Evolutionary conservation across 176 grass and related monocot species (phyloP).

Genomic region (Triticum turgidum): DNA sequence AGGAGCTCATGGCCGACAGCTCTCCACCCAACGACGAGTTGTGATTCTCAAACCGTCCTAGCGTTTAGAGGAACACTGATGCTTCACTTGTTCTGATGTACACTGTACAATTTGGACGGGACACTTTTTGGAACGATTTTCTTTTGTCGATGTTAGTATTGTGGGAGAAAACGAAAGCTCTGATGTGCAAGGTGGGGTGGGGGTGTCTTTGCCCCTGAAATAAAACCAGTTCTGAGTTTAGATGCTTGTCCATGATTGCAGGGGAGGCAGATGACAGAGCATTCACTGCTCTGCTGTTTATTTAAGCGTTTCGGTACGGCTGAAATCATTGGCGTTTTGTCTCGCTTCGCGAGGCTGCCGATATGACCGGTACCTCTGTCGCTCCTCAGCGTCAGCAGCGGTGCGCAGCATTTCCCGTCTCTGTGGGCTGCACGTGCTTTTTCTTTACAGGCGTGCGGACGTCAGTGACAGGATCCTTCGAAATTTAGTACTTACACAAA

Average conservation of each 20-base stretch:
- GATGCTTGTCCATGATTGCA: neutral
- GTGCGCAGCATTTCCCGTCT: neutral
- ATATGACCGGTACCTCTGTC: conserved; percentile 1
- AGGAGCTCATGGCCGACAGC: conserved; percentile 80
- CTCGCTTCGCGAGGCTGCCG: neutral
- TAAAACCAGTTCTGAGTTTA: conserved; percentile 2
- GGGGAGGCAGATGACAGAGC: neutral
- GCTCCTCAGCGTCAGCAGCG: neutral
- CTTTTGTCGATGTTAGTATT: neutral
- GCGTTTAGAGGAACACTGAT: conserved; percentile 32
- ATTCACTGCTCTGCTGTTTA: neutral
- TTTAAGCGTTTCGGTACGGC: neutral
- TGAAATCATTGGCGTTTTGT: conserved; percentile 13
- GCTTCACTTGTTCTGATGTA: conserved; percentile 15
- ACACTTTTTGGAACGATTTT: conserved; percentile 11
- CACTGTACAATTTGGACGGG: conserved; percentile 20
- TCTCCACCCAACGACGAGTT: conserved; percentile 71
- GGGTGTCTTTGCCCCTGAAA: conserved; percentile 4
- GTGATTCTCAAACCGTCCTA: conserved; percentile 34
- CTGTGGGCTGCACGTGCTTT: neutral
- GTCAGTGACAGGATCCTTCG: neutral
- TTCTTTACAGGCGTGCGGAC: neutral
- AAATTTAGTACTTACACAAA: neutral
- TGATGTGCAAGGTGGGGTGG: neutral
- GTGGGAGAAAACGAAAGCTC: neutral